Percentiles rank a stretch among this genome's conserved stretches.
Conservation (phyloP, 257 asterid genomes). For the Thymus quinquecostatus region DNA sequence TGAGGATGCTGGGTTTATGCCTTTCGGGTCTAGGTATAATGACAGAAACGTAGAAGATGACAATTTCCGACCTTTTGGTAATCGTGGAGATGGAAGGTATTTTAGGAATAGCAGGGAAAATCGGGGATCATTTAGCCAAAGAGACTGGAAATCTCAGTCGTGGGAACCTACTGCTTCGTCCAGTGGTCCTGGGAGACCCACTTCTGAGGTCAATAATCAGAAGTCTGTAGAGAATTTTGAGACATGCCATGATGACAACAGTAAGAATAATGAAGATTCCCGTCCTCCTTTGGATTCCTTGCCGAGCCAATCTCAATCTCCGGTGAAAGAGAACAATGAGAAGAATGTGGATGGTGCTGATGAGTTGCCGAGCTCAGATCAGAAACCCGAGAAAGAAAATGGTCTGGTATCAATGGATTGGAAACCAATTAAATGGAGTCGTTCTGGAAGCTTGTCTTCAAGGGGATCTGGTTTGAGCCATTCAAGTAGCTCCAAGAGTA, state of each 20-base stretch:
- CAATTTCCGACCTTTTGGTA: constrained; percentile 53
- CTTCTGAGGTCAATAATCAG: constrained; percentile 49
- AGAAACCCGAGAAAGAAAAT: constrained; percentile 63
- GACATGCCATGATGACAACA: constrained; percentile 35
- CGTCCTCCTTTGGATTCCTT: constrained; percentile 41
- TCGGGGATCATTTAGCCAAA: constrained; percentile 70
- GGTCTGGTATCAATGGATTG: constrained; percentile 62
- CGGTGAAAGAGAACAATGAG: constrained; percentile 51
- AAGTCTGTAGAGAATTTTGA: constrained; percentile 58
- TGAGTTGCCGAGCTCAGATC: constrained; percentile 40
- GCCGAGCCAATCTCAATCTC: constrained; percentile 48
- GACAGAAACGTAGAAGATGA: constrained; percentile 75
- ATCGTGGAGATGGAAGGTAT: constrained; percentile 67
- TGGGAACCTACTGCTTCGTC: constrained; percentile 64
- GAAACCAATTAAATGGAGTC: constrained; percentile 61
- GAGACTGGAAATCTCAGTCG: constrained; percentile 67
- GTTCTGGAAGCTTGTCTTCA: constrained; percentile 60
- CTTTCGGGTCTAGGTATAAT: constrained; percentile 65
- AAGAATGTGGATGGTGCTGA: constrained; percentile 41
- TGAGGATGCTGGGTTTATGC: constrained; percentile 68
- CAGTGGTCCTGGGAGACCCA: constrained; percentile 61
- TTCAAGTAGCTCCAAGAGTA: constrained; percentile 55
- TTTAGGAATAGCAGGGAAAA: constrained; percentile 64
- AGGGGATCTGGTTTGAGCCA: constrained; percentile 59
- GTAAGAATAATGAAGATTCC: constrained; percentile 32